Conservation (phyloP, 768 basidiomycete genomes). For the Rubroboletus pulcherrimus region DNA sequence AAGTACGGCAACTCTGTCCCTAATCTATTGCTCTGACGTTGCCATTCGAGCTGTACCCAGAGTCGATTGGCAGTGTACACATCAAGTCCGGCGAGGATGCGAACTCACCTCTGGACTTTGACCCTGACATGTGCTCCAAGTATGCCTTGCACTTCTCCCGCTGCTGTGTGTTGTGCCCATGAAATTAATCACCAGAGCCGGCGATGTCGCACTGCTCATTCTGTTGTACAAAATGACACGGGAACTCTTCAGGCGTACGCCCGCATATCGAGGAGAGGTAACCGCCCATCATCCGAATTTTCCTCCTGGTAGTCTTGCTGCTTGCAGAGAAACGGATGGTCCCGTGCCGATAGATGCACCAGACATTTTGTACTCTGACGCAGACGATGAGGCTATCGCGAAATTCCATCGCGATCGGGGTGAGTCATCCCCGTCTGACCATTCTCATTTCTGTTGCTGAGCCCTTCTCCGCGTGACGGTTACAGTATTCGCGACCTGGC, state of each 20-base stretch:
- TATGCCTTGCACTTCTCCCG: constrained; percentile 17
- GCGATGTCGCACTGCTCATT: constrained; percentile 43
- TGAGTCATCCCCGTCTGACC: neutral
- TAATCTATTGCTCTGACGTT: neutral
- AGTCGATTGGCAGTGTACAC: constrained; percentile 45
- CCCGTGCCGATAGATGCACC: constrained; percentile 28
- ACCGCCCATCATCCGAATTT: constrained; percentile 29
- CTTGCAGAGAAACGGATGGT: constrained; percentile 10
- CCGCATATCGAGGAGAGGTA: constrained; percentile 23
- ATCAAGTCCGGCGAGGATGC: constrained; percentile 41
- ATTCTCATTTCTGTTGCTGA: neutral
- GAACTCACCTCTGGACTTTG: constrained; percentile 42
- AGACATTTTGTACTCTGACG: constrained; percentile 32
- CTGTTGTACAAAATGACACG: constrained; percentile 55
- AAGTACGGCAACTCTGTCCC: neutral
- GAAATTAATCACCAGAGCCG: neutral
- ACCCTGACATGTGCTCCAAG: constrained; percentile 43
- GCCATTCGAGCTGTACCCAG: constrained; percentile 38
- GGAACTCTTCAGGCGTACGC: constrained; percentile 55
- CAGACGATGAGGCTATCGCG: constrained; percentile 34
- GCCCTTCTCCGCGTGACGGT: fast-evolving
- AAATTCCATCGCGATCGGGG: constrained; percentile 20
- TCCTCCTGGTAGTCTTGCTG: constrained; percentile 25
- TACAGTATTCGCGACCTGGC: constrained; percentile 10
- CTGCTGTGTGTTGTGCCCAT: neutral